Base-by-base conservation (phyloP, 345 rosid genomes). In the Ceriops zippeliana region DNA sequence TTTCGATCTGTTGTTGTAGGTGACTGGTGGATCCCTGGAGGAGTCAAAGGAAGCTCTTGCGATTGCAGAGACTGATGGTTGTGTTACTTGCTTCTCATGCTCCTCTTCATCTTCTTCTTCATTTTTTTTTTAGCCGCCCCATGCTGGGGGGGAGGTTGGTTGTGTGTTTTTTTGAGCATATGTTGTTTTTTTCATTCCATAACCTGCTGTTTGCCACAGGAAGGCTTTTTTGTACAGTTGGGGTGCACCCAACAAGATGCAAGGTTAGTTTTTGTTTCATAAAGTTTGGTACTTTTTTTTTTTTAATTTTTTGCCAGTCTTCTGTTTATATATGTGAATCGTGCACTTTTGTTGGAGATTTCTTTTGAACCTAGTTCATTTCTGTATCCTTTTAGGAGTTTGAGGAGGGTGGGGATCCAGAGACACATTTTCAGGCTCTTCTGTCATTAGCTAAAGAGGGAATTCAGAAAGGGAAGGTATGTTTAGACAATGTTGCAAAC, bases 231-330 rank as follows among this genome's bases (percentile, higher is more conserved):
- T 91, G 98, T 61, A 91, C 99, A 0, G 96, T 95, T 35, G 98
- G 99, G 0, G 98, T 91, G 63, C 99, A 95, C 79, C 99, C 96
- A 3, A 95, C 98, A n/a, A 87, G 98, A 77, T 91, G 99, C 85
- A 89, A 75, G 86, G 98, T 88, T 13, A 56, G 65, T 66, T 19
- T 56, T 67, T 56, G 16, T 19, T 76, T 73, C 68, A 26, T 19
- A 21, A 32, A 47, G n/a, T 58, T 51, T 65, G 5, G 0, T 11
- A 42, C 38, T n/a, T 72, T 64, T 7, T 57, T 37, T 61, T 19
- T 65, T 22, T 26, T 35, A 5, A 52, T 63, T 46, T 63, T 27
- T 68, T 27, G 2, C 32, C 56, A 17, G 49, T 20, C 65, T 61
- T 60, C 27, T 63, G 60, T 64, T 24, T 26, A 69, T 32, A 15